Evolutionary conservation across 1,139 yeast species (phyloP), one percentile per base, ranked within the genome.

Genomic region (Saccharomyces hybrid): DNA sequence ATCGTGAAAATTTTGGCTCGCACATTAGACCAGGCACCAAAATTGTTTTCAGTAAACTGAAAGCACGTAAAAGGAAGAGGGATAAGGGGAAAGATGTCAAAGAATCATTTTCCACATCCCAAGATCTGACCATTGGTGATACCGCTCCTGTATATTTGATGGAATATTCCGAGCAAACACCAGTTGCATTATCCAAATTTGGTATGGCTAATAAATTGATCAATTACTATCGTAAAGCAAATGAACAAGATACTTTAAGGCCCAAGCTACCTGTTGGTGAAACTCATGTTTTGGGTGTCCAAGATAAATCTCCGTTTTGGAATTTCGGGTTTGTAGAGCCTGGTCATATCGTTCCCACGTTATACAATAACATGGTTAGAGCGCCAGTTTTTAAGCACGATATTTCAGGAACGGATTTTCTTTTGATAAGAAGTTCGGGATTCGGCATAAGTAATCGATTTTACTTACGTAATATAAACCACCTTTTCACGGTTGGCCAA

Each of bases 231-330:
- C 78, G 99, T 60, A 91, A 93, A 68, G 83, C 82, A 59, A 78
- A 78, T 56, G 89, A 86, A n/a, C 93, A 88, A 54, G 99, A 95
- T 67, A 80, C 82, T 5, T 78, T 87, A 4, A 81, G 99, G 58
- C 99, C 99, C 0, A 91, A 91, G 64, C 78, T 91, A 8, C 82
- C 89, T 1, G 78, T 90, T 47, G 99, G 99, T 52, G 99, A 95
- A 70, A 93, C 99, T 0, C 95, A 88, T 71, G 96, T 95, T 2
- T 75, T 95, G 46, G 97, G 97, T 16, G 89, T 88, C 1, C 97
- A 90, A 66, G 99, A 95, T 71, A 79, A 96, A 62, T 88, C 96
- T 9, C 98, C 99, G 11, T 95, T 93, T 68, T 95, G 99, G 99
- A 93, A 91, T 68, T 95, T 90, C 75, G 99, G 99, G 1, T 88